Conservation (phyloP, 768 basidiomycete species). For the Boletus reticuloceps region DNA sequence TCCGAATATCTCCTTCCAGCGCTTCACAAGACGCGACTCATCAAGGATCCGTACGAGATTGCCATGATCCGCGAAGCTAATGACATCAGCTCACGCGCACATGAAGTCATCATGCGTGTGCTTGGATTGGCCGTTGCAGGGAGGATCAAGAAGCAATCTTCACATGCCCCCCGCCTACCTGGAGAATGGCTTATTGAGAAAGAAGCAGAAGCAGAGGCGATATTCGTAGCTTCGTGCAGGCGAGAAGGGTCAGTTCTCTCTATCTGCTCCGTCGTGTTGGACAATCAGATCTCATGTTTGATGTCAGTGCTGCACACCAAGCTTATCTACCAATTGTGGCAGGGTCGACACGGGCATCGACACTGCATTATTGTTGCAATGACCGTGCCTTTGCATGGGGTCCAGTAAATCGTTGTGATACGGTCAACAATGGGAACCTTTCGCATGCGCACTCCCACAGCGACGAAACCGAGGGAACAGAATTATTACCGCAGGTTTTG, state of each 20-base stretch:
- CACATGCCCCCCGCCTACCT: slow-evolving; percentile 52
- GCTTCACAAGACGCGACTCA: slow-evolving; percentile 76
- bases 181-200: slow-evolving; percentile 88
- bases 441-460: slow-evolving; percentile 34
- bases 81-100: slow-evolving; percentile 83
- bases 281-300: not conserved
- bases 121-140: slow-evolving; percentile 72
- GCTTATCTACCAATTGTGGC: slow-evolving; percentile 95
- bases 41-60: slow-evolving; percentile 76
- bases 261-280: not conserved
- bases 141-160: slow-evolving; percentile 44
- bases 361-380: slow-evolving; percentile 94
- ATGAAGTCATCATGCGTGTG: slow-evolving; percentile 90
- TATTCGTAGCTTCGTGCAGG: slow-evolving; percentile 88
- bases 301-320: slow-evolving; percentile 70
- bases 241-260: slow-evolving; percentile 68
- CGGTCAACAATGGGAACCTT: slow-evolving; percentile 49
- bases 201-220: slow-evolving; percentile 91
- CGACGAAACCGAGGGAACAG: slow-evolving; percentile 17
- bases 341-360: slow-evolving; percentile 80
- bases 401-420: slow-evolving; percentile 56
- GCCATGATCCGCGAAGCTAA: slow-evolving; percentile 75
- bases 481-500: slow-evolving; percentile 65
- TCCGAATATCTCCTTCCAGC: slow-evolving; percentile 64
- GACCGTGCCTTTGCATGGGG: slow-evolving; percentile 86